A percentile compares a stretch with the other conserved stretches of the same genome.
phyloP scores from a whole-genome alignment of 306 rosid genomes.

The Trifolium fragiferum region DNA sequence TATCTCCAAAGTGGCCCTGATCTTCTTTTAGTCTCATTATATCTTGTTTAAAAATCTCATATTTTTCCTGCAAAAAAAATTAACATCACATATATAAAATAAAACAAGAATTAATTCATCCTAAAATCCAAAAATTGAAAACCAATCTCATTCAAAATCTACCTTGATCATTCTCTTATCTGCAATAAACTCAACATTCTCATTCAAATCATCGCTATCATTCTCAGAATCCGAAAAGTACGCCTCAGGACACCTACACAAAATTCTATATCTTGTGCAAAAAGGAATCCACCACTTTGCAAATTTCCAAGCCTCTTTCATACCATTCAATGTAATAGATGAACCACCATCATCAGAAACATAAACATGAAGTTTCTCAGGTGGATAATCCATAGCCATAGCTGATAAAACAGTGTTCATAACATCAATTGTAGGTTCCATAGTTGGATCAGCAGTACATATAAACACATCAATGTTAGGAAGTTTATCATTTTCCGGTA shows the following conservation, averaged over 20 bases:
- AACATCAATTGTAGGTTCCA: slow-evolving; percentile 70
- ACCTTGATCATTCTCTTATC: slow-evolving; percentile 54
- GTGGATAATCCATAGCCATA: slow-evolving; percentile 75
- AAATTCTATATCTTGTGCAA: slow-evolving; percentile 52
- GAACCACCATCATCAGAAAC: slow-evolving; percentile 81
- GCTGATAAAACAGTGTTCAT: slow-evolving; percentile 82
- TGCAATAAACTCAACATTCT: slow-evolving; percentile 39
- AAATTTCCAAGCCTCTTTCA: slow-evolving; percentile 61
- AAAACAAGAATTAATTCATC: background rate
- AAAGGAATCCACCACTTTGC: slow-evolving; percentile 75
- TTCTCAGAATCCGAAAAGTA: slow-evolving; percentile 53
- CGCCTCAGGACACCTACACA: slow-evolving; percentile 62
- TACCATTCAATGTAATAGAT: slow-evolving; percentile 48
- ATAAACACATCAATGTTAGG: slow-evolving; percentile 71
- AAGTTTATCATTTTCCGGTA: slow-evolving; percentile 61
- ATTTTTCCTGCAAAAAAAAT: slow-evolving; percentile 53
- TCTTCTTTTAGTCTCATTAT: slow-evolving; percentile 40
- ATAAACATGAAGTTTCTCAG: slow-evolving; percentile 69
- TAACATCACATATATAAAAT: background rate
- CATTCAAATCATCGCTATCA: slow-evolving; percentile 30
- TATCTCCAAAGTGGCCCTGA: slow-evolving; percentile 20
- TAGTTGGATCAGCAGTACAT: slow-evolving; percentile 71
- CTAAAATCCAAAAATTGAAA: background rate
- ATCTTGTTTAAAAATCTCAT: slow-evolving; percentile 48
- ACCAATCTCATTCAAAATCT: background rate